A percentile compares a stretch with the other conserved stretches of the same genome.
Evolutionary conservation across 306 rosid genomes (phyloP).

Genomic region (Prunus padus): DNA sequence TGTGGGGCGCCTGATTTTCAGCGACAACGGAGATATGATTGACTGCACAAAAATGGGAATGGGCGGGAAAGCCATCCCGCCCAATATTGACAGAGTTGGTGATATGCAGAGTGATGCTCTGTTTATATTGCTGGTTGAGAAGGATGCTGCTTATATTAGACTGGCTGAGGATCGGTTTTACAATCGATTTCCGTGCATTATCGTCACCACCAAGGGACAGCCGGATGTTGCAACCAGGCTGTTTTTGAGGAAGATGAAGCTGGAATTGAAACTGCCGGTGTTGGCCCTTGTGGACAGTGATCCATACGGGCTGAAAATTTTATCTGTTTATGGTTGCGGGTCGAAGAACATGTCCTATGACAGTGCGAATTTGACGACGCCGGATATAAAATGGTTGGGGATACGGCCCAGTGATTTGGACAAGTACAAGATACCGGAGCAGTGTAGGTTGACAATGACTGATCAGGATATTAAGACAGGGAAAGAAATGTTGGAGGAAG

Average conservation of each 20-base stretch:
- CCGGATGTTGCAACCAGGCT: slow-evolving; percentile 88
- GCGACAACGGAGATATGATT: slow-evolving; percentile 90
- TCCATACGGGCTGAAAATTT: slow-evolving; percentile 82
- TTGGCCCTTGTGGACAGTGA: slow-evolving; percentile 93
- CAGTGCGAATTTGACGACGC: slow-evolving; percentile 87
- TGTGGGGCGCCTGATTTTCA: slow-evolving; percentile 81
- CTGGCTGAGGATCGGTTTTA: slow-evolving; percentile 91
- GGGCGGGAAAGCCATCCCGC: slow-evolving; percentile 95
- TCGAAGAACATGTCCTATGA: slow-evolving; percentile 96
- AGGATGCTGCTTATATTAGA: slow-evolving; percentile 89
- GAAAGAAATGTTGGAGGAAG: slow-evolving; percentile 87
- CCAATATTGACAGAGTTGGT: slow-evolving; percentile 83
- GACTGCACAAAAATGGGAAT: slow-evolving; percentile 97
- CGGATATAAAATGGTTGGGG: slow-evolving; percentile 94
- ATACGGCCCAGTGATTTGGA: slow-evolving; percentile 90
- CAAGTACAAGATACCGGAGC: slow-evolving; percentile 90
- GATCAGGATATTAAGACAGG: slow-evolving; percentile 99
- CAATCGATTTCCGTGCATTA: slow-evolving; percentile 83
- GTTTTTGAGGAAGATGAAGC: slow-evolving; percentile 90
- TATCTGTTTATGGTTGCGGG: slow-evolving; percentile 89
- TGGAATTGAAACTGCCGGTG: slow-evolving; percentile 79
- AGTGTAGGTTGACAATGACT: slow-evolving; percentile 87
- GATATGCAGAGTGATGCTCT: slow-evolving; percentile 93
- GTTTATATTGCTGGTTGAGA: slow-evolving; percentile 83
- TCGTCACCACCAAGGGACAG: slow-evolving; percentile 80